Conservation (phyloP, 768 basidiomycete genomes). For the Tulasnella calospora region DNA sequence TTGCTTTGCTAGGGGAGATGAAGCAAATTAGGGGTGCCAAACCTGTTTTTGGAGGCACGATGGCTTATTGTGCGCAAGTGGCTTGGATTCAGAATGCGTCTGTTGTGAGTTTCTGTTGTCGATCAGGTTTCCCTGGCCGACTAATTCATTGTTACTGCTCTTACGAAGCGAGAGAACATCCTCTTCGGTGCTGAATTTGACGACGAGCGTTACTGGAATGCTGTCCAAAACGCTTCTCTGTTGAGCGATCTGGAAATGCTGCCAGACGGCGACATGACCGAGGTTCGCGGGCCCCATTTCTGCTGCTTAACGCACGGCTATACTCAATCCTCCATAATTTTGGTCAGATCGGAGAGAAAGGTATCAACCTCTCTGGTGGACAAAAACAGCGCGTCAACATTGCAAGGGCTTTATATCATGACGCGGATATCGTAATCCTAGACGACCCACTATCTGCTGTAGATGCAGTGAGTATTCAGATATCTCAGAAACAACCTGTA, state of each 20-base stretch:
- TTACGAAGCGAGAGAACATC: constrained; percentile 55
- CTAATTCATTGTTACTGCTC: constrained; percentile 9
- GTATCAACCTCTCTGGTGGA: constrained; percentile 47
- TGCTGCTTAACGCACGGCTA: neutral
- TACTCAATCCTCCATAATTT: neutral
- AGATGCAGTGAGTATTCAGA: neutral
- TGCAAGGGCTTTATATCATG: constrained; percentile 60
- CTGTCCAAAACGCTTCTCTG: constrained; percentile 54
- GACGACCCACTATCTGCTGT: constrained; percentile 63
- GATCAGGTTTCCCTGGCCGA: neutral
- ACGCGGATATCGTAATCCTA: constrained; percentile 56
- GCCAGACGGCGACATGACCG: constrained; percentile 66
- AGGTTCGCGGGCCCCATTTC: constrained; percentile 52
- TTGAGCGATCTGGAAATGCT: constrained; percentile 60
- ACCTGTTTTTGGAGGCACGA: constrained; percentile 55
- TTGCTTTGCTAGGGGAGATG: constrained; percentile 63
- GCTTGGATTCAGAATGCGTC: constrained; percentile 74
- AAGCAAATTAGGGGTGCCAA: constrained; percentile 44
- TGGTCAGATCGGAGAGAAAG: constrained; percentile 6
- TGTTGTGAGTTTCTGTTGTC: constrained; percentile 41
- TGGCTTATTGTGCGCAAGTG: constrained; percentile 67
- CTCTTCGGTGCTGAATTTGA: constrained; percentile 62
- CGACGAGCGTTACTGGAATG: constrained; percentile 61
- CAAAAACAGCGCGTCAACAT: constrained; percentile 62
- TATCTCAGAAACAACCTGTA: constrained; percentile 31